Conservation (phyloP, 2,329 filamentous ascomycete species). For the Microcyclosporella mali region DNA sequence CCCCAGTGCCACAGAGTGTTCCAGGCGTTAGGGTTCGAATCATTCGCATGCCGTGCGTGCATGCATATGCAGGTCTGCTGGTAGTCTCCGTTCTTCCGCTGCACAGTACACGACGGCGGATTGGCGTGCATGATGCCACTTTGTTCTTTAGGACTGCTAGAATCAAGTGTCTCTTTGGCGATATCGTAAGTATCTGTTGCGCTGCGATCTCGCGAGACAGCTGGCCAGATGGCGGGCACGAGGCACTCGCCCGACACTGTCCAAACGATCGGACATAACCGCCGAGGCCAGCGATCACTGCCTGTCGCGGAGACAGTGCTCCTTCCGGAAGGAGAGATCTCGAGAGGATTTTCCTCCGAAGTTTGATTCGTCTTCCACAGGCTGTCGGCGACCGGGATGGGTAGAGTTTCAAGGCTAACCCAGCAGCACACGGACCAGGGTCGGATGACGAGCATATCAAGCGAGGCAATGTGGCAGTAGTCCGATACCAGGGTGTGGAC, state of each 20-base stretch:
- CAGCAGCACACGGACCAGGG: slow-evolving; percentile 1
- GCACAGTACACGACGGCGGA: not conserved
- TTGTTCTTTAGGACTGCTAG: not conserved
- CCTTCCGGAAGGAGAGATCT: slow-evolving; percentile 2
- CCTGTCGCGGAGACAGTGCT: slow-evolving; percentile 3
- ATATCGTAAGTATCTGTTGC: not conserved
- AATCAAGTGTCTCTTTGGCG: slow-evolving; percentile 1
- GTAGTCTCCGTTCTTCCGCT: slow-evolving; percentile 6
- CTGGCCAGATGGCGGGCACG: not conserved
- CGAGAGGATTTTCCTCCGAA: slow-evolving; percentile 9
- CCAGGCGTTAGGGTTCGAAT: slow-evolving; percentile 5
- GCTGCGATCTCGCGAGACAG: too few relatives aligned
- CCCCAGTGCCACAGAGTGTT: slow-evolving; percentile 4
- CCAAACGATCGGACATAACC: slow-evolving; percentile 1
- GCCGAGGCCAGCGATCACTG: not conserved
- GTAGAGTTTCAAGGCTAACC: too few relatives aligned
- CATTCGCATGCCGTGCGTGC: slow-evolving; percentile 17
- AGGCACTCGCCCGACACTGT: too few relatives aligned
- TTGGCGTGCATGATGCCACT: slow-evolving; percentile 5
- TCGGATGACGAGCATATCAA: slow-evolving; percentile 17
- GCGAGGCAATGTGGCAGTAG: slow-evolving; percentile 5
- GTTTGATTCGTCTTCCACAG: slow-evolving; percentile 15
- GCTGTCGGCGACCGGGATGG: slow-evolving; percentile 14
- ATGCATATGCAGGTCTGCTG: slow-evolving; percentile 14
- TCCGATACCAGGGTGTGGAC: slow-evolving; percentile 12